Evolutionary conservation across 129 eudicot genomes (phyloP).

Genomic region (Silybum marianum): DNA sequence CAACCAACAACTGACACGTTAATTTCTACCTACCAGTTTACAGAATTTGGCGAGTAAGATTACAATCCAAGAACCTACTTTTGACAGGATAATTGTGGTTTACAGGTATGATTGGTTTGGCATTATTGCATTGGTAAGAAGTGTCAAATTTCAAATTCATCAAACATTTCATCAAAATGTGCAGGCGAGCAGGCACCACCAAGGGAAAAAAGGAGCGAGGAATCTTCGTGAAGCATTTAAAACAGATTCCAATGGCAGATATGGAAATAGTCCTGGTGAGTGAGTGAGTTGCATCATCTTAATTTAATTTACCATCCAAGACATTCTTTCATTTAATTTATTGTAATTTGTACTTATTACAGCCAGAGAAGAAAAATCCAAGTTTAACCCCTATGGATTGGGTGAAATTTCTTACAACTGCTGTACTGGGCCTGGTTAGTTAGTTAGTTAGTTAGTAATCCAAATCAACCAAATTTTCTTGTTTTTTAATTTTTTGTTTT

Average conservation of each 20-base stretch:
- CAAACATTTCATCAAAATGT: background rate
- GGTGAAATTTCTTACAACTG: constrained; percentile 85
- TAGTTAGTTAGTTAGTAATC: constrained; percentile 2
- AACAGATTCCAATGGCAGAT: constrained; percentile 97
- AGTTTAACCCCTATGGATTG: constrained; percentile 96
- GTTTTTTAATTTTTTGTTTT: background rate
- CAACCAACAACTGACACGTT: constrained; percentile 3
- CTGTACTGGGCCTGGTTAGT: constrained; percentile 87
- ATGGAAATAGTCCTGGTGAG: constrained; percentile 94
- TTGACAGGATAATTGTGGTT: constrained; percentile 94
- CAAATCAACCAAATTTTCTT: background rate
- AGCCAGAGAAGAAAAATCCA: constrained; percentile 98
- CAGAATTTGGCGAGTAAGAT: constrained; percentile 64
- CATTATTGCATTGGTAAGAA: background rate
- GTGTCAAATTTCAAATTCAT: background rate
- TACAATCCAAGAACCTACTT: constrained; percentile 96
- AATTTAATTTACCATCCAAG: too few species aligned
- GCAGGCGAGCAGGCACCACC: constrained; percentile 67
- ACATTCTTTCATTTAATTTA: background rate
- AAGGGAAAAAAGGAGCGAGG: constrained; percentile 62
- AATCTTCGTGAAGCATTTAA: constrained; percentile 86
- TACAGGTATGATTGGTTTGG: constrained; percentile 59
- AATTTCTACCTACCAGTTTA: constrained; percentile 51
- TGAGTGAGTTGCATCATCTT: constrained; percentile 31
- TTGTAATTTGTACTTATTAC: constrained; percentile 14